Evolutionary conservation across 2,329 filamentous ascomycete genomes (phyloP).

Genomic region (Lasiodiplodia gonubiensis): DNA sequence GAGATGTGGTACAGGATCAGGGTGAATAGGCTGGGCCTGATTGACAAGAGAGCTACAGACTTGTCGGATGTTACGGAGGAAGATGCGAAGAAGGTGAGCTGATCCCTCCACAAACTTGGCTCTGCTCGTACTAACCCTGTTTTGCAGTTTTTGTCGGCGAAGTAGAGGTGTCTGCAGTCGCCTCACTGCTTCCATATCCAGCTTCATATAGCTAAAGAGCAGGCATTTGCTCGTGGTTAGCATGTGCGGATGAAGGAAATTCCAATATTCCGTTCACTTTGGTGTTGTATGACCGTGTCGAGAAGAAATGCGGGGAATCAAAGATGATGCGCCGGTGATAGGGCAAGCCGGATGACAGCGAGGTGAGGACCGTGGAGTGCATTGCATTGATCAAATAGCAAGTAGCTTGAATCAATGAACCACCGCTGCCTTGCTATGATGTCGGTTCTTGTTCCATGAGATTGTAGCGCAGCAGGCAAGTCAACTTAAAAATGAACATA

Average conservation of each 20-base stretch:
- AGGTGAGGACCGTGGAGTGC: background rate
- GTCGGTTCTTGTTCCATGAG: background rate
- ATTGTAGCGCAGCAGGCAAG: background rate
- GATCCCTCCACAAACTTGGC: background rate
- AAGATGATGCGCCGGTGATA: background rate
- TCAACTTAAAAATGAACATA: background rate
- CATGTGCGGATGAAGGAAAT: background rate
- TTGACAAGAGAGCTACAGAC: constrained; percentile 68
- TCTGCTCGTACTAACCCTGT: background rate
- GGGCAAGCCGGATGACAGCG: too few species aligned
- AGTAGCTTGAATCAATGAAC: background rate
- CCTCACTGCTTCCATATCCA: background rate
- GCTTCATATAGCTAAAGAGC: background rate
- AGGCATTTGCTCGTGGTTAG: background rate
- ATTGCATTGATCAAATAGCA: background rate
- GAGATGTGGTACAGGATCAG: constrained; percentile 84
- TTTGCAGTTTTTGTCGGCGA: constrained; percentile 15
- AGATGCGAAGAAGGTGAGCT: constrained; percentile 61
- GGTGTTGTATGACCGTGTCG: background rate
- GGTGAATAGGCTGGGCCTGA: constrained; percentile 71
- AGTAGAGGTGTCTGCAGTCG: background rate
- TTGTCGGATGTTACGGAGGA: constrained; percentile 70
- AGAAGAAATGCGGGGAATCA: background rate
- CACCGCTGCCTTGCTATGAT: too few species aligned
- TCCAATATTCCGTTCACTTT: background rate